Evolutionary conservation across 108 stramenopile species (phyloP).

Genomic region (Epithemia pelagica): DNA sequence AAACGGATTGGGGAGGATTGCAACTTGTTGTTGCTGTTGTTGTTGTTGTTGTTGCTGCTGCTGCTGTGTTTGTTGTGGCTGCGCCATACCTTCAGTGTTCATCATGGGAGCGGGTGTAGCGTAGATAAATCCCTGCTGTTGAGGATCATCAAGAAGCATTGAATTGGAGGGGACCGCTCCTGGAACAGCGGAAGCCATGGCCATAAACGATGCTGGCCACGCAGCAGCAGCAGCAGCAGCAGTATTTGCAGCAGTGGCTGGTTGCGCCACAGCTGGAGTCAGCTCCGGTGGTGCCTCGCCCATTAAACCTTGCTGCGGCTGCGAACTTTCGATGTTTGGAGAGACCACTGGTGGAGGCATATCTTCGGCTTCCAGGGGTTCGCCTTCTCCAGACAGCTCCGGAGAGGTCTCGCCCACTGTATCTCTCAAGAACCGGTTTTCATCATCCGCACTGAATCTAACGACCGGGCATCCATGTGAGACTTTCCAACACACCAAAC

Average conservation of each 20-base stretch:
- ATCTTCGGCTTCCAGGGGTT: too few species aligned
- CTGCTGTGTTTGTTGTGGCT: too few species aligned
- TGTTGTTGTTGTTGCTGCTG: too few species aligned
- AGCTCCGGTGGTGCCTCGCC: too few species aligned
- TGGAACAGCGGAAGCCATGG: not conserved
- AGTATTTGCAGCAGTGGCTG: too few species aligned
- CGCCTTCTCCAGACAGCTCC: not conserved
- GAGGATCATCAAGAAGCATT: not conserved
- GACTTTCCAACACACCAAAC: not conserved
- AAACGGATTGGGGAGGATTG: not conserved
- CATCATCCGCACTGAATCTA: not conserved
- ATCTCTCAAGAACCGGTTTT: not conserved
- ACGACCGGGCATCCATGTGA: too few species aligned
- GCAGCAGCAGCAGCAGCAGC: too few species aligned
- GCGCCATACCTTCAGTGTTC: not conserved
- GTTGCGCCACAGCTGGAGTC: too few species aligned
- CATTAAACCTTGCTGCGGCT: too few species aligned
- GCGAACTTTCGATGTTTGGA: too few species aligned
- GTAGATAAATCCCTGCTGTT: constrained; percentile 1
- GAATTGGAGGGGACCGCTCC: not conserved
- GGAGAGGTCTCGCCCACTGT: not conserved
- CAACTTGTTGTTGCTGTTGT: not conserved
- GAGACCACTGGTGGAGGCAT: not conserved
- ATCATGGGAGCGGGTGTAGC: not conserved
- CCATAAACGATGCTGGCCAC: not conserved